Percentiles rank a stretch among this genome's conserved stretches.
Evolutionary conservation across 2,329 filamentous ascomycete genomes (phyloP).

Genomic region (Curvularia hawaiiensis): DNA sequence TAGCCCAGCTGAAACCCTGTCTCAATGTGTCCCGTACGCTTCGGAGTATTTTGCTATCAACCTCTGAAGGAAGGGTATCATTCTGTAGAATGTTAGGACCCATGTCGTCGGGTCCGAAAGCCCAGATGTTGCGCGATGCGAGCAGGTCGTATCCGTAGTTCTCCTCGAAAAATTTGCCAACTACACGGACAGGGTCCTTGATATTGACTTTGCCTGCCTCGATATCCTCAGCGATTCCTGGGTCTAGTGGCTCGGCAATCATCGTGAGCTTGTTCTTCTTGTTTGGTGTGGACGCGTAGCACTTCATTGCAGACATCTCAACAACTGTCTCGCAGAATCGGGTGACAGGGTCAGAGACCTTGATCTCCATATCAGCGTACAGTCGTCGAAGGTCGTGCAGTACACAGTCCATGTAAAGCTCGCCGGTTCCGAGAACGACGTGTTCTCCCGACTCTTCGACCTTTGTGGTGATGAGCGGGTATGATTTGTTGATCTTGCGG

Average conservation of each 20-base stretch:
- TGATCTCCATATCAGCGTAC: constrained; percentile 99
- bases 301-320: constrained; percentile 96
- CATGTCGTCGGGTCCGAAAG: constrained; percentile 94
- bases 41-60: constrained; percentile 88
- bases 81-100: constrained; percentile 96
- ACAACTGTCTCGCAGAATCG: constrained; percentile 98
- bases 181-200: constrained; percentile 88
- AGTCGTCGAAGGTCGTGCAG: constrained; percentile 88
- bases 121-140: constrained; percentile 95
- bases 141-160: constrained; percentile 97
- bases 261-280: constrained; percentile 99
- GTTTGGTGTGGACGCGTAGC: constrained; percentile 96
- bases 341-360: constrained; percentile 96
- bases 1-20: constrained; percentile 96
- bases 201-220: constrained; percentile 90
- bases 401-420: constrained; percentile 99
- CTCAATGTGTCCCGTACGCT: constrained; percentile 90
- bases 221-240: constrained; percentile 93
- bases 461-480: constrained; percentile 93
- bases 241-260: constrained; percentile 94
- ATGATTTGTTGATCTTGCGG: constrained; percentile 96
- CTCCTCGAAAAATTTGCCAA: constrained; percentile 96
- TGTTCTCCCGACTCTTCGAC: constrained; percentile 98
- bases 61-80: constrained; percentile 91
- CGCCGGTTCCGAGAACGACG: constrained; percentile 90